These are phyloP conservation scores for Cyberlindnera maclurae DNA, from an alignment of 805 yeast species.

Conservation along the genomic window DNA sequence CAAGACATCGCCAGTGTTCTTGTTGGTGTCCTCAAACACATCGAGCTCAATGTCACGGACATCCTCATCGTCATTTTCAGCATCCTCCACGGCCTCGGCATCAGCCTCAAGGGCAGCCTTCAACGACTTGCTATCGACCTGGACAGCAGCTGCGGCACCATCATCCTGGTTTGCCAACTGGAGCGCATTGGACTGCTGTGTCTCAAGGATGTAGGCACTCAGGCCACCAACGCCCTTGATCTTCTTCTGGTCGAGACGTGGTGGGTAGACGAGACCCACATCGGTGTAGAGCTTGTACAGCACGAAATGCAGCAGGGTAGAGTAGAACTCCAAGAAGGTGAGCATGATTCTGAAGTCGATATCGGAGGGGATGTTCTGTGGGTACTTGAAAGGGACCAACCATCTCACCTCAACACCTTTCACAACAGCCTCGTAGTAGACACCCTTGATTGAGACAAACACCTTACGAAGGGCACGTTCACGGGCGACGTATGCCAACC, in stretches of 20 bases:
- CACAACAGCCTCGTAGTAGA: slow-evolving; percentile 84
- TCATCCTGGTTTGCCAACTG: slow-evolving; percentile 22
- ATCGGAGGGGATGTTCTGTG: slow-evolving; percentile 90
- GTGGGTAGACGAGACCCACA: slow-evolving; percentile 84
- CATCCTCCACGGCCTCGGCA: slow-evolving; percentile 29
- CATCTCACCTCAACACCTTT: slow-evolving; percentile 92
- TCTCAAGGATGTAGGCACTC: slow-evolving; percentile 71
- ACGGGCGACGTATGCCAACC: slow-evolving; percentile 89
- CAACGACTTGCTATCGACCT: slow-evolving; percentile 37
- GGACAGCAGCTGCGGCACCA: slow-evolving; percentile 24
- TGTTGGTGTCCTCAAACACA: slow-evolving; percentile 57
- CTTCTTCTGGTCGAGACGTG: slow-evolving; percentile 59
- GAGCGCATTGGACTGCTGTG: slow-evolving; percentile 25
- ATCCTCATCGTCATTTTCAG: slow-evolving; percentile 25
- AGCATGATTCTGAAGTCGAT: slow-evolving; percentile 95
- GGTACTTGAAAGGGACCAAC: slow-evolving; percentile 96
- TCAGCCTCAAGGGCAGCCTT: slow-evolving; percentile 44
- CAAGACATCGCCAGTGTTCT: slow-evolving; percentile 59
- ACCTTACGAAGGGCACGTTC: slow-evolving; percentile 80
- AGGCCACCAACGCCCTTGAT: slow-evolving; percentile 87
- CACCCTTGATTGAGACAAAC: slow-evolving; percentile 95
- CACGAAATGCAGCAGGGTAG: slow-evolving; percentile 84
- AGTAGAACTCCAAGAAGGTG: slow-evolving; percentile 92
- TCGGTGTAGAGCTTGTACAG: slow-evolving; percentile 82
- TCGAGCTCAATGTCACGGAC: slow-evolving; percentile 53